Percentiles rank a stretch among this genome's conserved stretches.
phyloP scores from a whole-genome alignment of 306 rosid genomes.

The Ormosia semicastrata region DNA sequence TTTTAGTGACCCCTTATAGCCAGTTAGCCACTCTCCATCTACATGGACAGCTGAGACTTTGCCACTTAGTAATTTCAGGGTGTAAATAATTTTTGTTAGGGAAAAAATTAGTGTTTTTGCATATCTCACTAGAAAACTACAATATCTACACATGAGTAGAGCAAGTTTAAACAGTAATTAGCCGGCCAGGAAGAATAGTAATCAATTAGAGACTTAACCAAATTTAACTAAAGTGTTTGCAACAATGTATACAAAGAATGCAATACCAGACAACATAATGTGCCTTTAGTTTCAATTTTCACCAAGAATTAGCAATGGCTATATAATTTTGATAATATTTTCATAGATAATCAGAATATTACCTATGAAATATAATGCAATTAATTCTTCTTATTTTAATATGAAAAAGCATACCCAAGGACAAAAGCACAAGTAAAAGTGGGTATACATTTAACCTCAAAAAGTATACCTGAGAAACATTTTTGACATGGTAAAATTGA shows the following conservation, averaged over 20 bases:
- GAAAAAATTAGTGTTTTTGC: neutral
- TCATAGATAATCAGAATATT: constrained; percentile 3
- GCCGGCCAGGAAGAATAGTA: neutral
- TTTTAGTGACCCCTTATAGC: neutral
- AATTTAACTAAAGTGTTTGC: neutral
- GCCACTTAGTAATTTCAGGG: neutral
- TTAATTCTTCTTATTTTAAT: neutral
- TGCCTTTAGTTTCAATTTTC: neutral
- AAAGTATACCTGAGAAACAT: constrained; percentile 69
- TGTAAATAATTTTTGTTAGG: neutral
- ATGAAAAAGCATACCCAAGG: constrained; percentile 16
- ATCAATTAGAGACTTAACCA: neutral
- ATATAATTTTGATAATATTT: neutral
- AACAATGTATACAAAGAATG: neutral
- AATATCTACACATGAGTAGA: neutral
- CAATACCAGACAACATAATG: neutral
- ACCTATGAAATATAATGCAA: neutral
- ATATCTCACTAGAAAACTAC: neutral
- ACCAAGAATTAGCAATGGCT: constrained; percentile 5
- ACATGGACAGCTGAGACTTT: neutral
- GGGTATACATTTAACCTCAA: constrained; percentile 16
- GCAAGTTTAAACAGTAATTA: neutral
- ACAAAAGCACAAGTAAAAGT: neutral
- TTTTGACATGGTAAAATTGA: constrained; percentile 71
- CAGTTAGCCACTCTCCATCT: neutral